Evolutionary conservation across 2,329 filamentous ascomycete species (phyloP), one percentile per base, ranked within the genome.

Genomic region (Penicillium sp.): DNA sequence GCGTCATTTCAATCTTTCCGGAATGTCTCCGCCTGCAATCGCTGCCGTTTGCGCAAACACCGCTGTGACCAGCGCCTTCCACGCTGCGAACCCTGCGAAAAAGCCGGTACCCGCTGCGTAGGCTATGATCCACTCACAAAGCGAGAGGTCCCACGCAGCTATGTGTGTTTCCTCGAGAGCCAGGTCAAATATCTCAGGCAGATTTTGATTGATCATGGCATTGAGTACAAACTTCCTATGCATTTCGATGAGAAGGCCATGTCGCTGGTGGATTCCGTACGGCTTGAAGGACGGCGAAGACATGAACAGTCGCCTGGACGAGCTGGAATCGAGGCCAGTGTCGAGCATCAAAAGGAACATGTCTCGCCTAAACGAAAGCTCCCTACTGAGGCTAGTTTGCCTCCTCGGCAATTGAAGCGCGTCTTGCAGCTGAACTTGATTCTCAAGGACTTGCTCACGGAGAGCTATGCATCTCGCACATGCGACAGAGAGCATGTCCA

Each of bases 101-200:
- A 97, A 79, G 93, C 91, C n/a, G 85, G 86, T 59, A 91, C 95
- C 47, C 89, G 90, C 66, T 98, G 94, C 75, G 92, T 97, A 51
- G 94, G 94, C 62, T 97, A 96, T 75, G 94, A 98, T 73, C 93
- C 94, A 37, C 96, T 97, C 71, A 96, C 92, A 22, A 97, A 97
- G 82, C 88, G 91, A 71, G 92, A 97, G 78, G 96, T 98, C 59
- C 94, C 94, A 50, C 86, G 92, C 76, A 88, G 85, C 75, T 98
- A 97, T 80, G 92, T 98, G 50, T 96, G 90, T 77, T 98, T 96
- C 73, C 87, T 98, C 59, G 94, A 98, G 76, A 91, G 89, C 31
- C 85, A 95, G 59, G 86, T 97, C 55, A 85, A 88, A 62, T 91
- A 95, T 76, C 86, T 98, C 31, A 93, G 98, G 75, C 83, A 83